Conservation (phyloP, 495 filamentous ascomycete genomes). For the Cairneyella variabilis region DNA sequence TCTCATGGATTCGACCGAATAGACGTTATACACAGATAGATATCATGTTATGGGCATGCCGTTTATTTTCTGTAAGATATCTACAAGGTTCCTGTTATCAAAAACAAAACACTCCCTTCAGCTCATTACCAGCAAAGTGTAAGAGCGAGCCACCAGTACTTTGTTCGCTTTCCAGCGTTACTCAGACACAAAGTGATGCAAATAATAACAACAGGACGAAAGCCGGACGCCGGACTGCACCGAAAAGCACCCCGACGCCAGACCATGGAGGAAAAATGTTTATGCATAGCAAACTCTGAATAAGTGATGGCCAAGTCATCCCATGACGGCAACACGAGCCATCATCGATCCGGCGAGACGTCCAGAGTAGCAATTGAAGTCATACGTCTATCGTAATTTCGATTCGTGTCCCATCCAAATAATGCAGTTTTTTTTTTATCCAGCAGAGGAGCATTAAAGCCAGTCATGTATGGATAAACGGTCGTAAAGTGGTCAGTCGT, state of each 20-base stretch:
- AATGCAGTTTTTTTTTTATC: constrained; percentile 26
- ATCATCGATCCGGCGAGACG: constrained; percentile 14
- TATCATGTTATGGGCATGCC: too few species aligned
- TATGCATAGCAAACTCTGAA: constrained; percentile 17
- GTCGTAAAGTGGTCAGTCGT: neutral
- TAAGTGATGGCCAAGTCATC: constrained; percentile 7
- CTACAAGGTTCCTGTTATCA: constrained; percentile 11
- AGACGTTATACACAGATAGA: too few species aligned
- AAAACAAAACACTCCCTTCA: neutral
- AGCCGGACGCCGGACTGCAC: constrained; percentile 25
- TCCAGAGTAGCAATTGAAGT: constrained; percentile 12
- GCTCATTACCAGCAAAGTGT: too few species aligned
- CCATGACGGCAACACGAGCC: constrained; percentile 10
- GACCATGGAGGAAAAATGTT: constrained; percentile 21
- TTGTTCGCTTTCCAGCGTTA: constrained; percentile 11
- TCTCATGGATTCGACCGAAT: too few species aligned
- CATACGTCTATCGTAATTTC: constrained; percentile 28
- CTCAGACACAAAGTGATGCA: constrained; percentile 14
- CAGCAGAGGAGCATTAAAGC: constrained; percentile 21
- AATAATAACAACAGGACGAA: constrained; percentile 15
- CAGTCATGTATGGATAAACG: constrained; percentile 21
- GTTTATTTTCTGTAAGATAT: constrained; percentile 9
- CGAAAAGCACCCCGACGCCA: constrained; percentile 23
- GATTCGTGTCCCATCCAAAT: constrained; percentile 31
- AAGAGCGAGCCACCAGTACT: too few species aligned